Conservation (phyloP, 306 rosid genomes). For the Corylus heterophylla region DNA sequence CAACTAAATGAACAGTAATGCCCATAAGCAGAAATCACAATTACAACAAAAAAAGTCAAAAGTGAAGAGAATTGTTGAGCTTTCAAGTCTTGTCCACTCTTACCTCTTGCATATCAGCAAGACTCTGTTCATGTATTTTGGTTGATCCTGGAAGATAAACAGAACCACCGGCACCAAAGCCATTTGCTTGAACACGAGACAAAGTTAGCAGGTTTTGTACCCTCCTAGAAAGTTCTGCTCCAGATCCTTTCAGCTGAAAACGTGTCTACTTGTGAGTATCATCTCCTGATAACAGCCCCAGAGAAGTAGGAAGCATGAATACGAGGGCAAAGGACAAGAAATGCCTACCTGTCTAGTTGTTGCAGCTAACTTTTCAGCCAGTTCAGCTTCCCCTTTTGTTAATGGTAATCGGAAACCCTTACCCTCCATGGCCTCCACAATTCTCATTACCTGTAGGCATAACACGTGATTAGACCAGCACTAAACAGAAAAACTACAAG, state of each 20-base stretch:
- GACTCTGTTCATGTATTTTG: constrained; percentile 85
- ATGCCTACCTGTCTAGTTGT: constrained; percentile 74
- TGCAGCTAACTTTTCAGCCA: constrained; percentile 87
- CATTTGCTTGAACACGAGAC: constrained; percentile 73
- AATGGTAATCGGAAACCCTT: constrained; percentile 90
- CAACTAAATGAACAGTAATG: not conserved
- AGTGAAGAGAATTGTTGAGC: not conserved
- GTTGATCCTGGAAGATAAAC: constrained; percentile 79
- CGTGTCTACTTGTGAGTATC: constrained; percentile 28
- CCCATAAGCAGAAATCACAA: not conserved
- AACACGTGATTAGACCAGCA: constrained; percentile 2
- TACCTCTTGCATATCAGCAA: constrained; percentile 88
- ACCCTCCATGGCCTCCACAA: constrained; percentile 87
- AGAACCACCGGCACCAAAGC: constrained; percentile 57
- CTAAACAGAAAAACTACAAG: not conserved
- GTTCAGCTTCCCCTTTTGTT: constrained; percentile 89
- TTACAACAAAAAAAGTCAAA: not conserved
- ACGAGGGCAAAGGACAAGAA: constrained; percentile 3
- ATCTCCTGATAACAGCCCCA: constrained; percentile 1
- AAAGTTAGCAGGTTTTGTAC: constrained; percentile 73
- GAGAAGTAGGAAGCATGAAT: not conserved
- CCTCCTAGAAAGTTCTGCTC: constrained; percentile 86
- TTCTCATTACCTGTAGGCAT: constrained; percentile 77
- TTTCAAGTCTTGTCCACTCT: constrained; percentile 5
- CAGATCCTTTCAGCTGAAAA: constrained; percentile 89